phyloP scores from a whole-genome alignment of 2,329 filamentous ascomycete genomes.

The Dendrostoma leiphaemia region DNA sequence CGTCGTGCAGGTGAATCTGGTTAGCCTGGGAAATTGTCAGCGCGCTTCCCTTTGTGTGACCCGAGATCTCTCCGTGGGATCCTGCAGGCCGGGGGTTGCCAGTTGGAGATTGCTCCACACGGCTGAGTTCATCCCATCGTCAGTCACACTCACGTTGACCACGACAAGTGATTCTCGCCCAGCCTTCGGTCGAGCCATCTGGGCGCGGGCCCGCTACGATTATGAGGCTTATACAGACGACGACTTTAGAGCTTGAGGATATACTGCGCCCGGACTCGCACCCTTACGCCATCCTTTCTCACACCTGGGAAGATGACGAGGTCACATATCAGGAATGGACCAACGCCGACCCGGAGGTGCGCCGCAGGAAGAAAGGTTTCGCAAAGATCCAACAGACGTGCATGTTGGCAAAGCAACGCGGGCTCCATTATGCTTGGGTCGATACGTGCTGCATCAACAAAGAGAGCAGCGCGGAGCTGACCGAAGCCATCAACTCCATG shows the following conservation, averaged over 20 bases:
- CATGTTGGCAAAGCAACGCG: slow-evolving; percentile 2
- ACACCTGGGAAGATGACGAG: slow-evolving; percentile 27
- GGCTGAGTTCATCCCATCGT: no score
- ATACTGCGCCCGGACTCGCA: background rate
- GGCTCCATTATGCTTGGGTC: slow-evolving; percentile 10
- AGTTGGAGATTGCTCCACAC: no score
- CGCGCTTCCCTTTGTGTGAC: no score
- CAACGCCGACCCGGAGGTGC: background rate
- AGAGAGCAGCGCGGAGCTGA: slow-evolving; percentile 16
- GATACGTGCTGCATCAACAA: slow-evolving; percentile 18
- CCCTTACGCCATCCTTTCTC: slow-evolving; percentile 26
- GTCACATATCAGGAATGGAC: slow-evolving; percentile 23
- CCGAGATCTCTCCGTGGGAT: no score
- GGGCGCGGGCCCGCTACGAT: background rate
- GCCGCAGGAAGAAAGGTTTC: background rate
- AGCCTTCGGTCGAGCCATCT: no score
- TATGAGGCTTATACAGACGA: slow-evolving; percentile 9
- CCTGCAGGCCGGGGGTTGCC: no score
- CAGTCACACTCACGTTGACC: no score
- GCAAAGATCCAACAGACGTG: slow-evolving; percentile 10
- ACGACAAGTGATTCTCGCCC: no score
- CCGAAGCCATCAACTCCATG: slow-evolving; percentile 21
- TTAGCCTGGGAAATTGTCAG: no score
- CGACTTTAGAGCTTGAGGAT: background rate
- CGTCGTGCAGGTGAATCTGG: no score